Conservation (phyloP, 192 early-diverging fungal genomes). For the Podila epigama region DNA sequence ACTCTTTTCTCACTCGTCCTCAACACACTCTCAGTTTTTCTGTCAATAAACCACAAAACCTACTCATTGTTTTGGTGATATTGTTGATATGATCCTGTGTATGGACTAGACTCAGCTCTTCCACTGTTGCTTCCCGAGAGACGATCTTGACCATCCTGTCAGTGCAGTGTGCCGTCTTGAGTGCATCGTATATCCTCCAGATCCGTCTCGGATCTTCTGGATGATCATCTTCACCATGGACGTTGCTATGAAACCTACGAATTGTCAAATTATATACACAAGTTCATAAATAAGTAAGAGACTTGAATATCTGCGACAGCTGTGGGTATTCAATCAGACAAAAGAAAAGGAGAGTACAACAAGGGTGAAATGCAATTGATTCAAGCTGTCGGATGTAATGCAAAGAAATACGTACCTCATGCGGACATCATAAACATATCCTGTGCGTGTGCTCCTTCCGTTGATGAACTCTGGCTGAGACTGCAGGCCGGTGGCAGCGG, state of each 20-base stretch:
- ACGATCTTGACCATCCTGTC: conserved; percentile 53
- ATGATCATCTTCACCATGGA: conserved; percentile 68
- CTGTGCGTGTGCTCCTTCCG: conserved; percentile 38
- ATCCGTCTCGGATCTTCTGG: conserved; percentile 81
- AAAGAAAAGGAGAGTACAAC: no score
- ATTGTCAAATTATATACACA: neutral
- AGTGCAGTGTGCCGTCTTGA: conserved; percentile 56
- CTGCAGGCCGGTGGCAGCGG: neutral
- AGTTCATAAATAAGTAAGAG: no score
- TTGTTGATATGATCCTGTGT: conserved; percentile 51
- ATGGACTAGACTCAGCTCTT: conserved; percentile 67
- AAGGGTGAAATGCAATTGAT: no score
- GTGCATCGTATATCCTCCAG: conserved; percentile 67
- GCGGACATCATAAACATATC: conserved; percentile 45
- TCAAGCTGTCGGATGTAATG: no score
- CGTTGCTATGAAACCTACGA: conserved; percentile 62
- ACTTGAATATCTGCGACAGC: no score
- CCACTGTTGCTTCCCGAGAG: conserved; percentile 51
- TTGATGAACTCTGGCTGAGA: conserved; percentile 29
- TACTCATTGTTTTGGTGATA: conserved; percentile 55
- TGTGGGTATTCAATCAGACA: neutral
- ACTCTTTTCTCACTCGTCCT: no score
- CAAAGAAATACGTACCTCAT: conserved; percentile 52
- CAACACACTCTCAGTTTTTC: neutral
- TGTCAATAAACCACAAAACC: neutral